phyloP scores from a whole-genome alignment of 2,329 filamentous ascomycete genomes.

The Xylariaceae sp. region DNA sequence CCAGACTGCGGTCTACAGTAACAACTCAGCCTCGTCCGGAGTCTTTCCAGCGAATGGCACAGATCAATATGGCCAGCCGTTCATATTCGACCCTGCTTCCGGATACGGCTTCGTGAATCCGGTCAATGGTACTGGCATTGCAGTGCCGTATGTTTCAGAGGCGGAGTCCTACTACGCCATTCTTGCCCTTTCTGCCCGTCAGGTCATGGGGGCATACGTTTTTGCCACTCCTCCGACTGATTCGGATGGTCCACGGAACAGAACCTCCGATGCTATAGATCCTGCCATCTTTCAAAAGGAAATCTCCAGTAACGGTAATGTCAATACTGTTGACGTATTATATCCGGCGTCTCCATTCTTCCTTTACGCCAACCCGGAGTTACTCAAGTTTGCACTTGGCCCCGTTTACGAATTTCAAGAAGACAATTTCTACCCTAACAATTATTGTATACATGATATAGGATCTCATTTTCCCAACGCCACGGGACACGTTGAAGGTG shows the following conservation, averaged over 20 bases:
- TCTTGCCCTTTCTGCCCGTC: conserved; percentile 69
- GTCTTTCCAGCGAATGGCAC: conserved; percentile 28
- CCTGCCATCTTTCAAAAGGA: conserved; percentile 78
- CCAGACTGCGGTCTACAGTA: conserved; percentile 46
- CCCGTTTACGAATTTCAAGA: conserved; percentile 74
- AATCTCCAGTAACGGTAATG: conserved; percentile 75
- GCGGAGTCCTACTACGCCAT: conserved; percentile 72
- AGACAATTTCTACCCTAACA: conserved; percentile 75
- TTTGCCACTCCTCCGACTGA: conserved; percentile 59
- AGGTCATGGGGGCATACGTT: conserved; percentile 72
- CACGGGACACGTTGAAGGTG: conserved; percentile 63
- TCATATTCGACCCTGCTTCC: conserved; percentile 13
- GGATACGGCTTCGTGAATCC: conserved; percentile 21
- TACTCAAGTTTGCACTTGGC: conserved; percentile 72
- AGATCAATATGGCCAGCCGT: conserved; percentile 17
- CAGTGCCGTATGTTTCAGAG: conserved; percentile 68
- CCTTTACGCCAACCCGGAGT: conserved; percentile 73
- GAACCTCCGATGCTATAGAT: conserved; percentile 28
- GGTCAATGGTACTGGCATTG: conserved; percentile 42
- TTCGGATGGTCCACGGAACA: background rate
- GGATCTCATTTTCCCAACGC: conserved; percentile 67
- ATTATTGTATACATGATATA: conserved; percentile 71
- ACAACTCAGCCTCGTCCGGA: conserved; percentile 41
- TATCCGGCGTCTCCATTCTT: conserved; percentile 83
- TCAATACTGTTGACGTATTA: conserved; percentile 80